Evolutionary conservation across 495 filamentous ascomycete genomes (phyloP).

Genomic region (Penicillium silybi): DNA sequence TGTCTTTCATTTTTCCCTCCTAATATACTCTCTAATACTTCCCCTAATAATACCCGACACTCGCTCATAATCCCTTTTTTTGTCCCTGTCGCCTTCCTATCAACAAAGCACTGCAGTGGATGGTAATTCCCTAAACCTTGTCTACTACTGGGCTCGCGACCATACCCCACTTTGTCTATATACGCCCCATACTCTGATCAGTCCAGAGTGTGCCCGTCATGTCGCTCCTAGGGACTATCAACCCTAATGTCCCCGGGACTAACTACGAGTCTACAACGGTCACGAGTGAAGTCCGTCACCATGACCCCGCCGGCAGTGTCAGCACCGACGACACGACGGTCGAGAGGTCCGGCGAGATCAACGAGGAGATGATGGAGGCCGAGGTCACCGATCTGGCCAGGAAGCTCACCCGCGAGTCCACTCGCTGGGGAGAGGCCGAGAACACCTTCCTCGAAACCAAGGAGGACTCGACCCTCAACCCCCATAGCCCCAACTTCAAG

Average conservation of each 20-base stretch:
- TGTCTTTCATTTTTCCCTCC: neutral
- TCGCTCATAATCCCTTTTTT: conserved; percentile 3
- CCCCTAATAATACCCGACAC: neutral
- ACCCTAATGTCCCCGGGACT: conserved; percentile 25
- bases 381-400: conserved; percentile 44
- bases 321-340: conserved; percentile 32
- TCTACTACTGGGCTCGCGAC: conserved; percentile 6
- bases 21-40: neutral
- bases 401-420: conserved; percentile 47
- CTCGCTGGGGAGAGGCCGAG: conserved; percentile 28
- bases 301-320: conserved; percentile 23
- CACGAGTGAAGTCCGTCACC: conserved; percentile 16
- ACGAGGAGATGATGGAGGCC: conserved; percentile 33
- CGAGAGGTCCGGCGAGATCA: conserved; percentile 22
- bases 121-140: conserved; percentile 13
- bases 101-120: conserved; percentile 4
- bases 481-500: conserved; percentile 44
- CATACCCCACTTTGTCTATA: neutral
- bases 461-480: conserved; percentile 45
- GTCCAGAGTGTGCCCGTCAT: conserved; percentile 20
- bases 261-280: conserved; percentile 5
- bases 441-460: conserved; percentile 43
- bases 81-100: neutral
- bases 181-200: neutral
- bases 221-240: conserved; percentile 40